Evolutionary conservation across 352 stramenopile species (phyloP).

Genomic region (Globisporangium barbulae): DNA sequence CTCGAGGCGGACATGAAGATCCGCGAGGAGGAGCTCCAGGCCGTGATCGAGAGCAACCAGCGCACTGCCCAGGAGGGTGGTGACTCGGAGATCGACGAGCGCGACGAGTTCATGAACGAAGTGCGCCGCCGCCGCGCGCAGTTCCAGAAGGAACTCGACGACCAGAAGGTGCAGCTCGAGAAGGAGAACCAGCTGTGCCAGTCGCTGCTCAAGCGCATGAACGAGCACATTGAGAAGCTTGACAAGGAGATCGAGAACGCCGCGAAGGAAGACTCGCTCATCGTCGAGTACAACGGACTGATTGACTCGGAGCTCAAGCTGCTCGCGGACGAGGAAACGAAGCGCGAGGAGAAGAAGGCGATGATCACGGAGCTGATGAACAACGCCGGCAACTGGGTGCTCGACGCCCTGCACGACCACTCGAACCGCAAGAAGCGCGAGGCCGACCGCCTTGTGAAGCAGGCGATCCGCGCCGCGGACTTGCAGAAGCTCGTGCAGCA

Average conservation of each 20-base stretch:
- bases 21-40: constrained; percentile 62
- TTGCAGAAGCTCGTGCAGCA: constrained; percentile 87
- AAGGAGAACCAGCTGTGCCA: constrained; percentile 75
- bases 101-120: constrained; percentile 89
- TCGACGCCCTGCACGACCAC: constrained; percentile 81
- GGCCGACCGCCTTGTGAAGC: constrained; percentile 79
- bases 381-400: constrained; percentile 83
- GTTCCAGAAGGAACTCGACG: constrained; percentile 85
- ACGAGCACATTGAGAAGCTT: constrained; percentile 78
- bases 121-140: constrained; percentile 67
- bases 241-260: constrained; percentile 78
- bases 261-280: constrained; percentile 64
- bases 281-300: constrained; percentile 67
- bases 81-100: constrained; percentile 69
- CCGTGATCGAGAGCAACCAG: constrained; percentile 85
- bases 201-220: constrained; percentile 77
- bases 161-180: constrained; percentile 72
- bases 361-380: constrained; percentile 84
- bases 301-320: constrained; percentile 77
- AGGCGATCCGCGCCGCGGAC: constrained; percentile 78
- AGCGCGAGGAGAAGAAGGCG: constrained; percentile 88
- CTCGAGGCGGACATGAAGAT: constrained; percentile 87
- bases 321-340: constrained; percentile 73
- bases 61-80: constrained; percentile 73
- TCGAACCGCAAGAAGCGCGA: constrained; percentile 87